These are phyloP conservation scores for Truncatella angustata DNA, from an alignment of 2,329 filamentous ascomycete genomes.

Conservation along the genomic window DNA sequence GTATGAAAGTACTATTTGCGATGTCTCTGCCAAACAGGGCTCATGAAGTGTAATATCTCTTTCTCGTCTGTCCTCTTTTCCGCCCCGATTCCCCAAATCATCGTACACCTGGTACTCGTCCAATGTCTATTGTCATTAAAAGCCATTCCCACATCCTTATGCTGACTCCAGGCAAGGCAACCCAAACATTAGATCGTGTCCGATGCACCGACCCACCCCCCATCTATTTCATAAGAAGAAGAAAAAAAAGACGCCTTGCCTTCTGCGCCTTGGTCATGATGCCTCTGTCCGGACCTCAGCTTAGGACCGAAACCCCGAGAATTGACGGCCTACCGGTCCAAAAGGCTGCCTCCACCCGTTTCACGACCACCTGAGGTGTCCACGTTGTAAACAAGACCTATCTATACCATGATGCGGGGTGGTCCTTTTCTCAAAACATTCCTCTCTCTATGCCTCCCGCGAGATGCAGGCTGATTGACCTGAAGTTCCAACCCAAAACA, in stretches of 20 bases:
- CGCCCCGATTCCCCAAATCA: not conserved
- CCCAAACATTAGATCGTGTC: not conserved
- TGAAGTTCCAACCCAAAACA: slow-evolving; percentile 6
- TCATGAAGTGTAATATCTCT: not conserved
- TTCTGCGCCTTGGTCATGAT: not conserved
- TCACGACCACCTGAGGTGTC: too few species aligned
- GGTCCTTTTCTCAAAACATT: slow-evolving; percentile 10
- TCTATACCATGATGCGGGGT: slow-evolving; percentile 3
- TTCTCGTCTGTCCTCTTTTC: not conserved
- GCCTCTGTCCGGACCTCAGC: not conserved
- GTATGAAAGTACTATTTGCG: not conserved
- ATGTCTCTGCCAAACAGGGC: not conserved
- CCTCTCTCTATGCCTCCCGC: not conserved
- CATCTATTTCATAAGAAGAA: too few species aligned
- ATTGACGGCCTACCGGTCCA: too few species aligned
- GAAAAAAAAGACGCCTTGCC: not conserved
- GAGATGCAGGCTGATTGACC: not conserved
- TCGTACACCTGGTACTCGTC: slow-evolving; percentile 6
- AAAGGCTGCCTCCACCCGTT: too few species aligned
- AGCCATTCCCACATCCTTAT: not conserved
- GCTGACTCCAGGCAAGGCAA: not conserved
- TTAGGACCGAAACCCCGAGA: too few species aligned
- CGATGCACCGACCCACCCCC: not conserved
- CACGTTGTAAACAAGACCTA: too few species aligned
- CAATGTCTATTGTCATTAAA: slow-evolving; percentile 7